Evolutionary conservation across 306 rosid genomes (phyloP).

Genomic region (Cicer chorassanicum): DNA sequence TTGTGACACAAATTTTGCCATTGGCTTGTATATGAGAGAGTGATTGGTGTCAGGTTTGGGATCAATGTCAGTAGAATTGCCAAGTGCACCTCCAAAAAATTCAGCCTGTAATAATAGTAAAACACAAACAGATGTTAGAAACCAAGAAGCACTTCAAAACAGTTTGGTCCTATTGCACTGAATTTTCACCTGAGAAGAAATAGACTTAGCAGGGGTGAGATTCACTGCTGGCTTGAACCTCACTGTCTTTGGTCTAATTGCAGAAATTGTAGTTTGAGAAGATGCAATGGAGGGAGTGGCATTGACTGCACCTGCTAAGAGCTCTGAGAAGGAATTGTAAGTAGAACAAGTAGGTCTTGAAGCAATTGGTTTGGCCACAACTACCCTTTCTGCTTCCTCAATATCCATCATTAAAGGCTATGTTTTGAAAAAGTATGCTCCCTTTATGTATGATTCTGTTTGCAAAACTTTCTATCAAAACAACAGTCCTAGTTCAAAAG

Average conservation of each 20-base stretch:
- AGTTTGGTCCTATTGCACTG: slow-evolving; percentile 16
- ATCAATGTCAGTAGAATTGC: slow-evolving; percentile 54
- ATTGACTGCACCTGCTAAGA: slow-evolving; percentile 76
- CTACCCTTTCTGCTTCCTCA: slow-evolving; percentile 72
- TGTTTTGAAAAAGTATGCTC: slow-evolving; percentile 5
- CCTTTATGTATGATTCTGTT: slow-evolving; percentile 3
- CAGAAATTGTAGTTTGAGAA: slow-evolving; percentile 72
- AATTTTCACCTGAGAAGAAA: slow-evolving; percentile 70
- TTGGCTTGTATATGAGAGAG: slow-evolving; percentile 75
- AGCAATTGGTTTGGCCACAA: slow-evolving; percentile 88
- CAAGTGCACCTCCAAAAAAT: slow-evolving; percentile 49
- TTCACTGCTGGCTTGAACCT: slow-evolving; percentile 72
- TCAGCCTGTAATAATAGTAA: slow-evolving; percentile 57
- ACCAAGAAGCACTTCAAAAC: slow-evolving; percentile 39
- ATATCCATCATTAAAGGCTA: slow-evolving; percentile 64
- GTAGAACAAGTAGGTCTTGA: slow-evolving; percentile 83
- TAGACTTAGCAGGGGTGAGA: slow-evolving; percentile 50
- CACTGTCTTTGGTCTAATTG: slow-evolving; percentile 90
- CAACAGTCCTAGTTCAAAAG: too few species aligned
- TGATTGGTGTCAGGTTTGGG: slow-evolving; percentile 57
- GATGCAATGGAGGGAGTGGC: slow-evolving; percentile 58
- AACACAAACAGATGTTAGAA: slow-evolving; percentile 34
- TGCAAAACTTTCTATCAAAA: background rate
- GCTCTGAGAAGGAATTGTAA: slow-evolving; percentile 90
- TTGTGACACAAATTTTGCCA: slow-evolving; percentile 81